These are phyloP conservation scores for Hortiboletus flavorubellus DNA, from an alignment of 768 basidiomycete species.

Conservation along the genomic window DNA sequence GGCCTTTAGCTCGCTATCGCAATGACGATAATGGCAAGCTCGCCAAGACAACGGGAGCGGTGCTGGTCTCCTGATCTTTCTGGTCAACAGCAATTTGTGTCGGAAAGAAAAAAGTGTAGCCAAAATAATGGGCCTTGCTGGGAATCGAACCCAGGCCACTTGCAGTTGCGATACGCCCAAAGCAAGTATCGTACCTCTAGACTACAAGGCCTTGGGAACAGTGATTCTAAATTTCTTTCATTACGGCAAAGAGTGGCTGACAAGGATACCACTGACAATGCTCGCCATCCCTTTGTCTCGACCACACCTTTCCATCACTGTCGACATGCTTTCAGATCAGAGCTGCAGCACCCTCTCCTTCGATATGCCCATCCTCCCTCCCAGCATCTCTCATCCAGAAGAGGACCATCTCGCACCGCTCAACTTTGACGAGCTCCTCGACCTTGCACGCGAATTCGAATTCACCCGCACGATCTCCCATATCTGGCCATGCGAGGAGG, in stretches of 20 bases:
- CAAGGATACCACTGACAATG: neutral
- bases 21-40: neutral
- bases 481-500: slow-evolving; percentile 19
- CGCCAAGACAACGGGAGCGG: neutral
- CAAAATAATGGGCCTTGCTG: slow-evolving; percentile 31
- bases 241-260: slow-evolving; percentile 14
- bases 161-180: slow-evolving; percentile 31
- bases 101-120: too few species aligned
- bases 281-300: neutral
- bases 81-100: too few species aligned
- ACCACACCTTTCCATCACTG: neutral
- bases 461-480: slow-evolving; percentile 23
- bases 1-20: slow-evolving; percentile 1
- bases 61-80: too few species aligned
- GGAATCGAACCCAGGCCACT: slow-evolving; percentile 40
- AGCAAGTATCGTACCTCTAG: slow-evolving; percentile 40
- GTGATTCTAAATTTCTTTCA: neutral
- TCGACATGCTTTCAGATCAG: slow-evolving; percentile 26
- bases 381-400: neutral
- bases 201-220: slow-evolving; percentile 26
- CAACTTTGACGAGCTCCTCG: slow-evolving; percentile 27
- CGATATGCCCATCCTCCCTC: neutral
- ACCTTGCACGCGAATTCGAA: slow-evolving; percentile 29
- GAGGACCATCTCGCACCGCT: neutral
- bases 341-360: slow-evolving; percentile 3